Evolutionary conservation across 2,329 filamentous ascomycete species (phyloP).

Genomic region (Aspergillus versicolor): DNA sequence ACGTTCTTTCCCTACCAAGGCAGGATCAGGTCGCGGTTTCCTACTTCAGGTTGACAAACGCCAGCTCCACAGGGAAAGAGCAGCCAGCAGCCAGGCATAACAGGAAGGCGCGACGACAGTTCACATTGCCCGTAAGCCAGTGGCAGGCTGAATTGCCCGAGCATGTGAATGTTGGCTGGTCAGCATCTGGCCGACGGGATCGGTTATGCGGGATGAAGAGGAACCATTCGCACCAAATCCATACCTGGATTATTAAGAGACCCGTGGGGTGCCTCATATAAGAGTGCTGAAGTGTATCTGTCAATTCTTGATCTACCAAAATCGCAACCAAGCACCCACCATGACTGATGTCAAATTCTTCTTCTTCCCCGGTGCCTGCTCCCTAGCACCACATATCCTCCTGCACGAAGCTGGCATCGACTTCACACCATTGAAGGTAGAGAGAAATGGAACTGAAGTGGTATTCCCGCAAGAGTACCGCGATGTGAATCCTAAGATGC

Average conservation of each 20-base stretch:
- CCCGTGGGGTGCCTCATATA: neutral
- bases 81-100: too few species aligned
- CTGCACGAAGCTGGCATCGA: slow-evolving; percentile 24
- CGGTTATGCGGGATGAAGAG: neutral
- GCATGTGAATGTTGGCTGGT: neutral
- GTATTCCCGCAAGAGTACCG: slow-evolving; percentile 19
- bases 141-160: too few species aligned
- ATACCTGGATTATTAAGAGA: neutral
- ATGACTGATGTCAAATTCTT: slow-evolving; percentile 24
- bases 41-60: too few species aligned
- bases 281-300: neutral
- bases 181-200: neutral
- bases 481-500: slow-evolving; percentile 33
- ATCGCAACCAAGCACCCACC: too few species aligned
- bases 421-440: slow-evolving; percentile 20
- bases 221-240: neutral
- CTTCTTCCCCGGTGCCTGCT: slow-evolving; percentile 30
- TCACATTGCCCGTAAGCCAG: too few species aligned
- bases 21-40: too few species aligned
- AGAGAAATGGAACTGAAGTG: neutral
- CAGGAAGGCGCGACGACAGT: too few species aligned
- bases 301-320: too few species aligned
- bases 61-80: too few species aligned
- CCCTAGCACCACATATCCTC: slow-evolving; percentile 32
- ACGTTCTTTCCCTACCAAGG: too few species aligned